These are phyloP conservation scores for Erodium moschatum DNA, from an alignment of 441 rosid genomes.

Conservation along the genomic window DNA sequence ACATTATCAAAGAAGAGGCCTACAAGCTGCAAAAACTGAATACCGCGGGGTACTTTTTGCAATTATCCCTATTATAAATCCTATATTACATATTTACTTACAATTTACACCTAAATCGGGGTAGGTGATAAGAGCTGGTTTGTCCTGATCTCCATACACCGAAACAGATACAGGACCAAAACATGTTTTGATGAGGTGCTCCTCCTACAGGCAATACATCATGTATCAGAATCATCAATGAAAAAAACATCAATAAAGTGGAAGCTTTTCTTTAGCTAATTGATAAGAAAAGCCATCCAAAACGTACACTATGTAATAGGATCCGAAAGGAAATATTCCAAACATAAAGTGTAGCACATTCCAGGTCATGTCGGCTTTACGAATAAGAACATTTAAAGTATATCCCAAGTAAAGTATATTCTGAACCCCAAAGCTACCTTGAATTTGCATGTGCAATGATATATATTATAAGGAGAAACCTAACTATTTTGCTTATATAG, in stretches of 20 bases:
- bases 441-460: background rate
- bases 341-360: too few species aligned
- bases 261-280: background rate
- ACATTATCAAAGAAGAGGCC: too few species aligned
- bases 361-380: too few species aligned
- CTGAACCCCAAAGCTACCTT: background rate
- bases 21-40: too few species aligned
- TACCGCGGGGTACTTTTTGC: too few species aligned
- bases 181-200: conserved; percentile 21
- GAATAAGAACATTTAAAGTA: too few species aligned
- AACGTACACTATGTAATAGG: too few species aligned
- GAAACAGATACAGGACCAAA: conserved; percentile 21
- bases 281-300: too few species aligned
- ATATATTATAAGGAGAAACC: conserved; percentile 4
- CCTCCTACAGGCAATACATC: conserved; percentile 16
- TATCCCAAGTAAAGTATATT: background rate
- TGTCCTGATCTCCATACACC: conserved; percentile 25
- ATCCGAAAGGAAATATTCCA: too few species aligned
- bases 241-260: background rate
- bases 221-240: background rate
- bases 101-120: conserved; percentile 28
- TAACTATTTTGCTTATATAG: background rate
- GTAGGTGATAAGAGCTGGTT: conserved; percentile 27
- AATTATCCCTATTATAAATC: background rate
- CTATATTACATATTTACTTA: conserved; percentile 13